Conservation (phyloP, 768 basidiomycete species). For the Leccinum subgranulosum region DNA sequence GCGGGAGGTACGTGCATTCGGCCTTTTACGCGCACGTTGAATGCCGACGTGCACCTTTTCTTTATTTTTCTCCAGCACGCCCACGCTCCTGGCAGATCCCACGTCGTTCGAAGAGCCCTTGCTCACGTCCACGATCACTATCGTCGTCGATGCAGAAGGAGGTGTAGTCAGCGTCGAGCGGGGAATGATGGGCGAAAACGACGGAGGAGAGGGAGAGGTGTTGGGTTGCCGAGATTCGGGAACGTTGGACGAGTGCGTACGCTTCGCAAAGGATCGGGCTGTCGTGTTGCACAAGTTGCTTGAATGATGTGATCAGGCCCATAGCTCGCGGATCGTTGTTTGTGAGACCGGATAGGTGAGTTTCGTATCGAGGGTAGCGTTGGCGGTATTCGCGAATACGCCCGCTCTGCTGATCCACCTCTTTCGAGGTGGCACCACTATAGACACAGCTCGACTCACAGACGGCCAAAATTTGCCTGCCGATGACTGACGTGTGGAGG, state of each 20-base stretch:
- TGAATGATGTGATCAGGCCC: slow-evolving; percentile 10
- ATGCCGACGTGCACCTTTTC: not conserved
- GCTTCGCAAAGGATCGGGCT: slow-evolving; percentile 22
- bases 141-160: slow-evolving; percentile 50
- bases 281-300: slow-evolving; percentile 20
- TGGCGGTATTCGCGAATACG: not conserved
- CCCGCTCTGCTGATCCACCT: not conserved
- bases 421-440: not conserved
- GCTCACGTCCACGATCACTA: slow-evolving; percentile 64
- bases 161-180: slow-evolving; percentile 24
- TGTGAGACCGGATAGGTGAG: not conserved
- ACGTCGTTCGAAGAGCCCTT: slow-evolving; percentile 90
- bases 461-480: not conserved
- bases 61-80: slow-evolving; percentile 19
- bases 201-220: slow-evolving; percentile 10
- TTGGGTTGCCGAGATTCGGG: not conserved
- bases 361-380: not conserved
- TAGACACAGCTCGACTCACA: not conserved
- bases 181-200: slow-evolving; percentile 19
- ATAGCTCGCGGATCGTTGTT: not conserved
- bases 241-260: slow-evolving; percentile 17
- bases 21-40: not conserved
- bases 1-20: slow-evolving; percentile 16
- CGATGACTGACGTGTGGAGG: not conserved
- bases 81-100: slow-evolving; percentile 74